Evolutionary conservation across 805 yeast genomes (phyloP).

Genomic region (Candida mattraensis): DNA sequence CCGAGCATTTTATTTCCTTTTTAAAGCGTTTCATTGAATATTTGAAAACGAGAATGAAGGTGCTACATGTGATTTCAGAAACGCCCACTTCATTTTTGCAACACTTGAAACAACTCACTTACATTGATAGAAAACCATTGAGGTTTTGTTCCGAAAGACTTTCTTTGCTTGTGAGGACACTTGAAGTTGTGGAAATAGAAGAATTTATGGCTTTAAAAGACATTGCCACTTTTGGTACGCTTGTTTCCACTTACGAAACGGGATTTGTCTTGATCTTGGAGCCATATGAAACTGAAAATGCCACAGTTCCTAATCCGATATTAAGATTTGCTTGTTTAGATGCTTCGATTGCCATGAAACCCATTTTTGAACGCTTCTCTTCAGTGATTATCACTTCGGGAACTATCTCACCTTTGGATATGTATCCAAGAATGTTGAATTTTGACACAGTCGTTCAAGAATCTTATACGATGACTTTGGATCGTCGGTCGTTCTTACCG

Average conservation of each 20-base stretch:
- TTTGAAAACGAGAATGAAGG: conserved; percentile 95
- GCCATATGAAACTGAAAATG: conserved; percentile 91
- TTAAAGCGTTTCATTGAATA: conserved; percentile 91
- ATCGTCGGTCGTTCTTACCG: conserved; percentile 89
- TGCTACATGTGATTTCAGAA: conserved; percentile 94
- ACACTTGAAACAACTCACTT: conserved; percentile 90
- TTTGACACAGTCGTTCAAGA: conserved; percentile 92
- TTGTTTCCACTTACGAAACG: conserved; percentile 90
- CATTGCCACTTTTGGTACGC: conserved; percentile 94
- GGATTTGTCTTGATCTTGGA: conserved; percentile 92
- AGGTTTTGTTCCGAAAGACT: conserved; percentile 90
- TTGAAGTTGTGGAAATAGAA: conserved; percentile 85
- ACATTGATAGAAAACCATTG: conserved; percentile 88
- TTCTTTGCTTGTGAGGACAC: conserved; percentile 82
- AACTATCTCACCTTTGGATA: conserved; percentile 95
- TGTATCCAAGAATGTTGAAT: conserved; percentile 96
- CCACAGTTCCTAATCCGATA: conserved; percentile 95
- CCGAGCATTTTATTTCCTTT: conserved; percentile 95
- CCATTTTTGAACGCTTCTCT: conserved; percentile 89
- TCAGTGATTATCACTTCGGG: conserved; percentile 96
- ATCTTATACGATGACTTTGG: conserved; percentile 93
- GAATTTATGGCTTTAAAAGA: conserved; percentile 92
- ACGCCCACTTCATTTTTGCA: conserved; percentile 92
- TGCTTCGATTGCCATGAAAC: conserved; percentile 97
- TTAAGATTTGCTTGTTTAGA: conserved; percentile 91